Conservation (phyloP, 257 asterid species). For the Solanum ahanhuiri region DNA sequence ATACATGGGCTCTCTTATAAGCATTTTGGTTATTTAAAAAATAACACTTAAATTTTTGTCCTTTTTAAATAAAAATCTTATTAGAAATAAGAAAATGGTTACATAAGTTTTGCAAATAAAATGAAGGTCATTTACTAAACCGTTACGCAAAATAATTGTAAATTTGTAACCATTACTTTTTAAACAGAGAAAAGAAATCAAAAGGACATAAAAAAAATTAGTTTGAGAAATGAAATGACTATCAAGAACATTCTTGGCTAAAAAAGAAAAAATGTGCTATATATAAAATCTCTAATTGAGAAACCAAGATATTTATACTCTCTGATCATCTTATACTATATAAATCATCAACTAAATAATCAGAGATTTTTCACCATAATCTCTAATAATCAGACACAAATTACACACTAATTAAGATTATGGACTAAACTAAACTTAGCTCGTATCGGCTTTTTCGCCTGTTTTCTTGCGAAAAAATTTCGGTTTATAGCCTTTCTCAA, state of each 20-base stretch:
- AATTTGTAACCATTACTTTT: no score
- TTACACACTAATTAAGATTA: background rate
- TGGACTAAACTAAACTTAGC: background rate
- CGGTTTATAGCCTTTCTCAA: constrained; percentile 58
- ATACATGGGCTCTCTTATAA: background rate
- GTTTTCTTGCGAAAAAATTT: constrained; percentile 10
- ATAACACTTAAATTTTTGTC: background rate
- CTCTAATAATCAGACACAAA: background rate
- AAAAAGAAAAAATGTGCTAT: background rate
- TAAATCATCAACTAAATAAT: background rate
- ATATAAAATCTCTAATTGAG: background rate
- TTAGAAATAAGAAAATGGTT: no score
- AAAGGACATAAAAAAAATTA: no score
- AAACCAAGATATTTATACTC: background rate
- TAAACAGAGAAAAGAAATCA: background rate
- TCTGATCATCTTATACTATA: background rate
- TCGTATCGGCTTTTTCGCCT: constrained; percentile 1
- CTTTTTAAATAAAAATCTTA: no score
- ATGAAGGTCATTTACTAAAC: background rate
- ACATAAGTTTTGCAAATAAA: background rate
- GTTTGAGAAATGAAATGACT: background rate
- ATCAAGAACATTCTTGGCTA: background rate
- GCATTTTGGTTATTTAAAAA: background rate
- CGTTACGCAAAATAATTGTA: background rate
- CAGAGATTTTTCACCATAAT: background rate